Conservation (phyloP, 805 yeast species). For the Wickerhamiella allomyrinae region DNA sequence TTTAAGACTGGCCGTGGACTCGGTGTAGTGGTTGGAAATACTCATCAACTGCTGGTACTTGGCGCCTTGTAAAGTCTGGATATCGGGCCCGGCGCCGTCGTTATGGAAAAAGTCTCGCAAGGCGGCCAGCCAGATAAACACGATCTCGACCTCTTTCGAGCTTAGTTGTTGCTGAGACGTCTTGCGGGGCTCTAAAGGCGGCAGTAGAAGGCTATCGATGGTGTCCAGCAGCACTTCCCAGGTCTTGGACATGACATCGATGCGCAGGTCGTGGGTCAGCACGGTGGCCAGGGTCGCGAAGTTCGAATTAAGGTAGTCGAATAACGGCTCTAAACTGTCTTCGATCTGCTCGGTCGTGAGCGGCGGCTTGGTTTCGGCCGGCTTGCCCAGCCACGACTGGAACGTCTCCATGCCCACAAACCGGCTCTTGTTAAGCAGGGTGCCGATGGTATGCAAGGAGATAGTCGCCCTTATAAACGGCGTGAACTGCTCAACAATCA, state of each 20-base stretch:
- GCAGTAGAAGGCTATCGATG: constrained; percentile 61
- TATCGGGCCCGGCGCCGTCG: constrained; percentile 67
- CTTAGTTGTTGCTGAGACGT: constrained; percentile 35
- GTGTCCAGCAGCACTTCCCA: constrained; percentile 63
- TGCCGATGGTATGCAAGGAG: constrained; percentile 44
- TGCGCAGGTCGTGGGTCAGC: constrained; percentile 40
- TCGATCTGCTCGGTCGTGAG: constrained; percentile 30
- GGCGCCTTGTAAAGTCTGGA: constrained; percentile 45
- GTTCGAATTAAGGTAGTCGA: constrained; percentile 58
- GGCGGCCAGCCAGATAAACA: constrained; percentile 58
- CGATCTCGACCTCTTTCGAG: constrained; percentile 46
- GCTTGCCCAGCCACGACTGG: constrained; percentile 23
- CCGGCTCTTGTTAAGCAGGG: constrained; percentile 24
- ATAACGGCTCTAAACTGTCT: constrained; percentile 57
- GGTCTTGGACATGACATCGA: constrained; percentile 57
- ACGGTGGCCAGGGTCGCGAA: constrained; percentile 47
- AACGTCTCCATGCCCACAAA: constrained; percentile 9
- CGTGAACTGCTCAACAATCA: constrained; percentile 62
- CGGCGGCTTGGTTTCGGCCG: constrained; percentile 7
- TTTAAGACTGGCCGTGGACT: constrained; percentile 32
- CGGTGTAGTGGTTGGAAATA: constrained; percentile 52
- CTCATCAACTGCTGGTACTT: constrained; percentile 50
- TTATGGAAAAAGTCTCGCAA: constrained; percentile 64
- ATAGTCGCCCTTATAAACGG: constrained; percentile 42
- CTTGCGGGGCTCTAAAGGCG: constrained; percentile 37